Percentiles rank a stretch among this genome's conserved stretches.
Conservation (phyloP, 495 filamentous ascomycete species). For the Xylaria intraflava region DNA sequence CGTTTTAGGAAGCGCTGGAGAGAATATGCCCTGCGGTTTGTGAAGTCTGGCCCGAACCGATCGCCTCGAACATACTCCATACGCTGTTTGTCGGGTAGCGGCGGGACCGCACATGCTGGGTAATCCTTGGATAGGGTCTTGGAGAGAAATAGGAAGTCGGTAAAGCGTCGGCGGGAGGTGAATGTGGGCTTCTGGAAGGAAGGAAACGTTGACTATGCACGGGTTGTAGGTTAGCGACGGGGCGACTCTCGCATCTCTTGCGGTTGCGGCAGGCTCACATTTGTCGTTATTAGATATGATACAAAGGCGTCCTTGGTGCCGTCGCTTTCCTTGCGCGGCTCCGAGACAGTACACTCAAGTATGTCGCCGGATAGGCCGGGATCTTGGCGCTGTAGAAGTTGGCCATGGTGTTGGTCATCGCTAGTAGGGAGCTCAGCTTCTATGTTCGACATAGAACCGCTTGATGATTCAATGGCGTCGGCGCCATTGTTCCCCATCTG, state of each 20-base stretch:
- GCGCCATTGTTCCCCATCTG: constrained; percentile 31
- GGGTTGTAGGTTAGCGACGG: not conserved
- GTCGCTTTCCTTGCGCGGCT: constrained; percentile 86
- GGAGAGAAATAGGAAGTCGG: constrained; percentile 95
- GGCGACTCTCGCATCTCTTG: not conserved
- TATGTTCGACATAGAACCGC: constrained; percentile 18
- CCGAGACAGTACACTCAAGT: constrained; percentile 74
- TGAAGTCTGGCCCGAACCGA: constrained; percentile 91
- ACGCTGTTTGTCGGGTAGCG: constrained; percentile 95
- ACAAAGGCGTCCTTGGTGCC: constrained; percentile 97
- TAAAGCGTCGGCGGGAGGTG: constrained; percentile 80
- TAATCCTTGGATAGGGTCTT: constrained; percentile 82
- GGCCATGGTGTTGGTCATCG: constrained; percentile 24
- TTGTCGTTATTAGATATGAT: constrained; percentile 86
- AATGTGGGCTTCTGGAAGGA: constrained; percentile 77
- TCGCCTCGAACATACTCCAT: constrained; percentile 97
- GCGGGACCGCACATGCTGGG: constrained; percentile 85
- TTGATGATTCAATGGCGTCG: constrained; percentile 14
- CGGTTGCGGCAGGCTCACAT: constrained; percentile 48
- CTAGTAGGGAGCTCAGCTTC: constrained; percentile 22
- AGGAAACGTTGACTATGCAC: constrained; percentile 75
- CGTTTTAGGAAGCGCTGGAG: constrained; percentile 87
- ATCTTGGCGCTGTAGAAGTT: constrained; percentile 40
- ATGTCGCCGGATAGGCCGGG: constrained; percentile 69
- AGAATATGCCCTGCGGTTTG: constrained; percentile 79